Evolutionary conservation across 1,284 basidiomycete species (phyloP).

Genomic region (Rugosomyces carneus): DNA sequence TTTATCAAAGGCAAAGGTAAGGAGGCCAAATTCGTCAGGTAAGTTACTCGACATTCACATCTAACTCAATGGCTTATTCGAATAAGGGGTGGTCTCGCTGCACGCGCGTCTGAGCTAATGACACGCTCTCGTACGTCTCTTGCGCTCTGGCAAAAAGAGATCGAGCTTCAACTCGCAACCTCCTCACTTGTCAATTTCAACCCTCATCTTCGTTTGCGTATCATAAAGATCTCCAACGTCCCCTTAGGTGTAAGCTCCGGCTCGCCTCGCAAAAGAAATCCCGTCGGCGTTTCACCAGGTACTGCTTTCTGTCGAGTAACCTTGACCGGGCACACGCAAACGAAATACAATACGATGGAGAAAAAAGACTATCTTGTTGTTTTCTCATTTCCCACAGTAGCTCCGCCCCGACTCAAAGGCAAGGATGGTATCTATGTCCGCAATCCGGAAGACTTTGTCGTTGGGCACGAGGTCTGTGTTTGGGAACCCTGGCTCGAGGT

Average conservation of each 20-base stretch:
- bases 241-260: slow-evolving; percentile 15
- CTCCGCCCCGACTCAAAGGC: slow-evolving; percentile 14
- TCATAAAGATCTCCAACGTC: slow-evolving; percentile 21
- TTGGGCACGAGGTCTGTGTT: slow-evolving; percentile 20
- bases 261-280: slow-evolving; percentile 12
- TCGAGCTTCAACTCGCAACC: slow-evolving; percentile 17
- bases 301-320: slow-evolving; percentile 21
- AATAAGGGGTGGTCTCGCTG: slow-evolving; percentile 36
- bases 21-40: slow-evolving; percentile 19
- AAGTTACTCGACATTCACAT: slow-evolving; percentile 1
- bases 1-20: slow-evolving; percentile 23
- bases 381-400: slow-evolving; percentile 21
- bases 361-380: slow-evolving; percentile 15
- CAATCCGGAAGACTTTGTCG: slow-evolving; percentile 19
- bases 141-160: slow-evolving; percentile 37
- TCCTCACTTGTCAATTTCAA: slow-evolving; percentile 12
- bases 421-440: slow-evolving; percentile 10
- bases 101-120: slow-evolving; percentile 29
- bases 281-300: slow-evolving; percentile 14
- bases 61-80: not conserved
- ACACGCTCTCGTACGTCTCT: slow-evolving; percentile 29
- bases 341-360: slow-evolving; percentile 1
- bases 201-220: slow-evolving; percentile 22
- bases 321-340: slow-evolving; percentile 3
- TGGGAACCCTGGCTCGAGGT: slow-evolving; percentile 27